Conservation (phyloP, 768 basidiomycete species). For the Agaricus blazei region DNA sequence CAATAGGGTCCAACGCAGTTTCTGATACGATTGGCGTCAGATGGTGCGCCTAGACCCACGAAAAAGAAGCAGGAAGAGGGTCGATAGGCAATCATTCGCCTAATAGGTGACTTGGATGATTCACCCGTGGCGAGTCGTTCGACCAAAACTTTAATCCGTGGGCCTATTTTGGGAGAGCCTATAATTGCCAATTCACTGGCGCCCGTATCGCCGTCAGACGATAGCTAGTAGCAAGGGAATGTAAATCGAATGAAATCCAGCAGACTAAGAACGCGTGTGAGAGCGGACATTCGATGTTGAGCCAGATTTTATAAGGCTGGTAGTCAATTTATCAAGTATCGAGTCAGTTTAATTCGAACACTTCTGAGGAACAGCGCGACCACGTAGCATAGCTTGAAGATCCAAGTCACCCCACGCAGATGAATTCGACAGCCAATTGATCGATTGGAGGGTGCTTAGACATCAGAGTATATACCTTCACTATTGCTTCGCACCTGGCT, state of each 20-base stretch:
- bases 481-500: not conserved
- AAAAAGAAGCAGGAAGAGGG: not conserved
- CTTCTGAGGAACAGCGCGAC: not conserved
- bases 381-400: not conserved
- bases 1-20: not conserved
- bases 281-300: not conserved
- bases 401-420: not conserved
- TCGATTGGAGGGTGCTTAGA: not conserved
- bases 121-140: conserved; percentile 7
- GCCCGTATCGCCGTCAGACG: not conserved
- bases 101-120: conserved; percentile 4
- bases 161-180: not conserved
- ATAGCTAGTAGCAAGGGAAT: not conserved
- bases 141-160: conserved; percentile 3
- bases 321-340: conserved; percentile 7
- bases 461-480: not conserved
- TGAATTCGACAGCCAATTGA: not conserved
- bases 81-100: conserved; percentile 5
- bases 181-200: not conserved
- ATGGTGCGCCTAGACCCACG: not conserved
- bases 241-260: not conserved
- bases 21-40: not conserved
- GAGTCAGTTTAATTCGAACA: conserved; percentile 6
- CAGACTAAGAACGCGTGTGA: not conserved
- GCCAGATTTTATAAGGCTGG: conserved; percentile 5